A percentile compares a stretch with the other conserved stretches of the same genome.
These are phyloP conservation scores for Hericium alpestre DNA, from an alignment of 768 basidiomycete species.

Conservation along the genomic window DNA sequence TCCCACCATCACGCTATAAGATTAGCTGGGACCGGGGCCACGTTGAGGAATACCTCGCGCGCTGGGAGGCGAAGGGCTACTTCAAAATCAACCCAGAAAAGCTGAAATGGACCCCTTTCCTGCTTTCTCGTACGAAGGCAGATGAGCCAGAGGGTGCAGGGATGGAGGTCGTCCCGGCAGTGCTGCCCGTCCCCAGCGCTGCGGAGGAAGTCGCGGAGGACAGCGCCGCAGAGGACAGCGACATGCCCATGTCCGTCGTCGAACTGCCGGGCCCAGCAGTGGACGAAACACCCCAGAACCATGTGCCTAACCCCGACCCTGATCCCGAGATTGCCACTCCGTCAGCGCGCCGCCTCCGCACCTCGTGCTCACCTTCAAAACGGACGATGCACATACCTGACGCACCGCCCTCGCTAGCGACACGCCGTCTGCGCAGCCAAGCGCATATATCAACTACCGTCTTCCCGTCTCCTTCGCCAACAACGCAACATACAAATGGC, in stretches of 20 bases:
- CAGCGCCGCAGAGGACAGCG: slow-evolving; percentile 1
- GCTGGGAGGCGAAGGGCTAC: slow-evolving; percentile 74
- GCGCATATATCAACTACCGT: background rate
- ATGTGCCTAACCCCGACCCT: too few relatives aligned
- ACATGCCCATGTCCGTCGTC: background rate
- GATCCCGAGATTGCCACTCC: too few relatives aligned
- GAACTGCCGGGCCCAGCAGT: background rate
- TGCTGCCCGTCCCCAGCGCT: background rate
- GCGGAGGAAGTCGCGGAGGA: background rate
- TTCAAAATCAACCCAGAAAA: slow-evolving; percentile 67
- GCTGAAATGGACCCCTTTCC: slow-evolving; percentile 91
- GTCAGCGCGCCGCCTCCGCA: too few relatives aligned
- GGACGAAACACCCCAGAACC: background rate
- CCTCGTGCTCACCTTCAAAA: slow-evolving; percentile 4
- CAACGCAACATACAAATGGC: background rate
- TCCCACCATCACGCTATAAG: slow-evolving; percentile 59
- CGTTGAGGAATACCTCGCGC: slow-evolving; percentile 53
- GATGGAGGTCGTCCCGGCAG: too few relatives aligned
- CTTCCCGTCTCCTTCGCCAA: background rate
- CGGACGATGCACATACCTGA: background rate
- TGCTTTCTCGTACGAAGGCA: slow-evolving; percentile 42
- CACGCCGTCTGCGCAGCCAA: slow-evolving; percentile 8
- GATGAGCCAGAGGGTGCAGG: slow-evolving; percentile 12
- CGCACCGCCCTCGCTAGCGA: background rate
- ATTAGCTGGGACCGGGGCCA: slow-evolving; percentile 63